Percentiles rank a stretch among this genome's conserved stretches.
phyloP scores from a whole-genome alignment of 2,329 filamentous ascomycete genomes.

The Aspergillus sp. region DNA sequence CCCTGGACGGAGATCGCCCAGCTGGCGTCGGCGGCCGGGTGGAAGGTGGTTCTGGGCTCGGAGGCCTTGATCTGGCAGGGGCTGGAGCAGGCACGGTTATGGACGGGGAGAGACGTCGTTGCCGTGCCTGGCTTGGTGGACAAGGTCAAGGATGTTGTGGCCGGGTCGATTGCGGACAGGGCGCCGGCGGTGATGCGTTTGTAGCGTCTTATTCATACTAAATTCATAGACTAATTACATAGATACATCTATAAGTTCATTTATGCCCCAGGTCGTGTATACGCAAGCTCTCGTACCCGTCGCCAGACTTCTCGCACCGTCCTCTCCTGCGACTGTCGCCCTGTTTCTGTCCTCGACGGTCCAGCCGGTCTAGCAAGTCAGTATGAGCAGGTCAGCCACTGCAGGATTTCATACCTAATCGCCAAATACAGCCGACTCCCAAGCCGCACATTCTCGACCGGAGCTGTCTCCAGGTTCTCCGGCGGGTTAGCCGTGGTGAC shows the following conservation, averaged over 20 bases:
- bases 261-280: conserved; percentile 53
- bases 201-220: conserved; percentile 13
- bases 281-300: conserved; percentile 57
- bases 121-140: conserved; percentile 48
- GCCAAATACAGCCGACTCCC: conserved; percentile 64
- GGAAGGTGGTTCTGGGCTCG: conserved; percentile 66
- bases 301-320: conserved; percentile 65
- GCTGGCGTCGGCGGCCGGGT: conserved; percentile 52
- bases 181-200: conserved; percentile 17
- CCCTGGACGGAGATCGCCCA: conserved; percentile 59
- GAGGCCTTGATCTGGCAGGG: conserved; percentile 73
- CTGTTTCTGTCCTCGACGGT: conserved; percentile 51
- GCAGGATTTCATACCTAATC: conserved; percentile 41
- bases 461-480: conserved; percentile 43
- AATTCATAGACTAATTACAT: conserved; percentile 10
- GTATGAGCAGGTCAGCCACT: neutral
- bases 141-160: conserved; percentile 47
- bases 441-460: conserved; percentile 51
- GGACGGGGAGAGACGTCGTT: conserved; percentile 53
- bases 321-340: conserved; percentile 57
- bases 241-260: neutral
- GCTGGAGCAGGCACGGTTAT: conserved; percentile 53
- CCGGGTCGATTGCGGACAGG: conserved; percentile 37
- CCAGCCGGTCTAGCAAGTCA: conserved; percentile 49
- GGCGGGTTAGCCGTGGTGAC: conserved; percentile 67